Evolutionary conservation across 225 moss, liverwort and hornwort genomes (phyloP).

Genomic region (Takakia lepidozioides): DNA sequence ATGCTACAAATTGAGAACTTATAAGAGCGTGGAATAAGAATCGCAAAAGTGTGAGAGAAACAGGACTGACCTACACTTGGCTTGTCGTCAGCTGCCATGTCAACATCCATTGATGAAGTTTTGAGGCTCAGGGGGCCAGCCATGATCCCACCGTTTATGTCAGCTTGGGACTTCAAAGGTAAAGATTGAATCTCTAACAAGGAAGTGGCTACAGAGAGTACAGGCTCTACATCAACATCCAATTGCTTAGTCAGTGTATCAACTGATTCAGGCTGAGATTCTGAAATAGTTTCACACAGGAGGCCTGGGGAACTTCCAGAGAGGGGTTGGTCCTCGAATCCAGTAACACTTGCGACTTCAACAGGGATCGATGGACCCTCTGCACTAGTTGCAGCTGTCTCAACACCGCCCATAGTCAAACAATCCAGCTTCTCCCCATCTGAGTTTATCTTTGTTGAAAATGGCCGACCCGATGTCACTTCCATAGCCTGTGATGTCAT

Average conservation of each 20-base stretch:
- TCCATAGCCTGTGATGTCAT: neutral
- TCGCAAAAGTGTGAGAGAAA: too few relatives aligned
- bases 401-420: neutral
- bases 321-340: neutral
- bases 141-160: neutral
- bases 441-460: neutral
- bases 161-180: neutral
- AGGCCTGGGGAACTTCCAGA: neutral
- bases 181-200: neutral
- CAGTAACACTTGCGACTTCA: neutral
- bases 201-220: neutral
- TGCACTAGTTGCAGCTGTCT: neutral
- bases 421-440: neutral
- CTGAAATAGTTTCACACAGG: neutral
- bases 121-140: neutral
- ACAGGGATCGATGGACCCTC: neutral
- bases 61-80: slow-evolving; percentile 5
- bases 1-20: too few relatives aligned
- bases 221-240: neutral
- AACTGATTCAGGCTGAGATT: neutral
- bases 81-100: slow-evolving; percentile 9
- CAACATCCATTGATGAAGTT: neutral
- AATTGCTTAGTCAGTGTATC: neutral
- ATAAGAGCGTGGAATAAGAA: too few relatives aligned
- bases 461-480: neutral